Base-by-base conservation (phyloP, 148 eudicot species). In the Chenopodium formosanum region DNA sequence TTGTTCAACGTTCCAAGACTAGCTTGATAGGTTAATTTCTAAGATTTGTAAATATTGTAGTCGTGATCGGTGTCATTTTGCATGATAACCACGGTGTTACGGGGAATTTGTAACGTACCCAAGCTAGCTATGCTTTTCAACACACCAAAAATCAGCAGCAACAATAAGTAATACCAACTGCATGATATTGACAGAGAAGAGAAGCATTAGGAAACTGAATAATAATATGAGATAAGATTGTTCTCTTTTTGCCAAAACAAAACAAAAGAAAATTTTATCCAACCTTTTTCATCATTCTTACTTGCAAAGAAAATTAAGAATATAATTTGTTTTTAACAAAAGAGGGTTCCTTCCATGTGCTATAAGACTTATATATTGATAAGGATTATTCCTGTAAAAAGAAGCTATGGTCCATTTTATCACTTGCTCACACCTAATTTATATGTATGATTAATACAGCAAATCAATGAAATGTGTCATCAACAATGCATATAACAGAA, bases 261-360 rank as follows among this genome's bases (percentile, higher is more conserved):
- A 53, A 53, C 60, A 16, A 53, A 12, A 53, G 20, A 53, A 53
- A 75, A 17, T 17, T 75, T 53, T 75, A 13, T 27, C 62, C 44
- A 53, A 17, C 23, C 14, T 19, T 17, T 40, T 63, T 76, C 20
- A 32, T 76, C 17, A 76, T 76, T 60, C 64, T 52, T 74, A 58
- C 67, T 76, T 76, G 25, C 78, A 76, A 32, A 46, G 4, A 22
- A 53, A 76, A 53, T 3, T 23, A 56, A 23, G 67, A 29, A 53
- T 14, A 56, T 40, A 31, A 79, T 70, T 69, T 78, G 64, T 47
- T 68, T 68, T 47, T 8, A 66, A 40, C 9, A 46, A 27, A 8
- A 64, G 76, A n/a, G 32, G 64, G 77, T 25, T 65, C 58, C 12
- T 78, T 62, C 80, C 80, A 78, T 78, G 80, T 78, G 80, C 60